These are phyloP conservation scores for Hippophae tibetana DNA, from an alignment of 306 rosid species.

Conservation along the genomic window DNA sequence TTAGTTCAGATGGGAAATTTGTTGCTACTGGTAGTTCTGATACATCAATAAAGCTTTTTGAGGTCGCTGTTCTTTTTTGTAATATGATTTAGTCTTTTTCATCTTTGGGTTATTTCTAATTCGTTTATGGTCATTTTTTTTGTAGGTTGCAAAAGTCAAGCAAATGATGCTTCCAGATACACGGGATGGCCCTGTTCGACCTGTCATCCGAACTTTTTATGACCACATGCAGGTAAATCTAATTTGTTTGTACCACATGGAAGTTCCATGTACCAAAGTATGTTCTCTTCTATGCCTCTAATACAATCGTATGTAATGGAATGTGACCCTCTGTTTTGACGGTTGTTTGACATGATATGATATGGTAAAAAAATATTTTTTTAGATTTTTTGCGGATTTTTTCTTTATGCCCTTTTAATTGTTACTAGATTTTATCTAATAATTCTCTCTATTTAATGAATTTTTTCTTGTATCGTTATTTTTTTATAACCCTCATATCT, in stretches of 20 bases:
- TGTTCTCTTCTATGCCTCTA: too few species aligned
- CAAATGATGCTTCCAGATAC: conserved; percentile 76
- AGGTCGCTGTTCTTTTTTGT: conserved; percentile 36
- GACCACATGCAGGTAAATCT: conserved; percentile 61
- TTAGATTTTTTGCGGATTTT: too few species aligned
- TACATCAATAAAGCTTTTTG: conserved; percentile 82
- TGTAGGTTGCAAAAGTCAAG: conserved; percentile 79
- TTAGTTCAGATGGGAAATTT: conserved; percentile 83
- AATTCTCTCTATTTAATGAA: too few species aligned
- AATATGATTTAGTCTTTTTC: conserved; percentile 6
- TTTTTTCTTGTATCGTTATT: too few species aligned
- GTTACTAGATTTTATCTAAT: too few species aligned
- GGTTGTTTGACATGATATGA: too few species aligned
- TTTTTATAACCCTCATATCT: too few species aligned
- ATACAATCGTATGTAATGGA: too few species aligned
- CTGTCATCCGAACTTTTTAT: conserved; percentile 74
- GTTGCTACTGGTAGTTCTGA: conserved; percentile 94
- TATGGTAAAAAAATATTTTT: too few species aligned
- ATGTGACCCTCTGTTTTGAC: too few species aligned
- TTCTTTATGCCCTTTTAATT: too few species aligned
- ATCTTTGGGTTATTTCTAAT: conserved; percentile 8
- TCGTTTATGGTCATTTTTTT: conserved; percentile 20
- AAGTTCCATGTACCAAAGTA: too few species aligned
- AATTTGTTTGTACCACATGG: neutral
- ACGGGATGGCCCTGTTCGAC: conserved; percentile 72